A percentile compares a stretch with the other conserved stretches of the same genome.
phyloP scores from a whole-genome alignment of 2,329 filamentous ascomycete genomes.

The Xylariaceae sp. region DNA sequence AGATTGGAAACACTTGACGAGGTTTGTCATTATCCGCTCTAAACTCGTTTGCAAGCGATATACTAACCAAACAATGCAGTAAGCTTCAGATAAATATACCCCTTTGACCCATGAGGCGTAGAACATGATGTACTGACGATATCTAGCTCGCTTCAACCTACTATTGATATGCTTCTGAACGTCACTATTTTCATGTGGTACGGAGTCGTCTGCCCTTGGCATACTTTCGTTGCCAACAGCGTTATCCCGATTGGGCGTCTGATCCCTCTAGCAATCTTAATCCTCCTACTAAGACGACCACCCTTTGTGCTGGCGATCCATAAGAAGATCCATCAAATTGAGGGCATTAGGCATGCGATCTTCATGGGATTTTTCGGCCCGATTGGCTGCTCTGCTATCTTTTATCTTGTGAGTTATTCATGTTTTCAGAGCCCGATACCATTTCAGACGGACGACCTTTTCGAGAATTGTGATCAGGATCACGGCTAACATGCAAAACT shows the following conservation, averaged over 20 bases:
- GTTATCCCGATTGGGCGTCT: constrained; percentile 73
- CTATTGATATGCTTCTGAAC: constrained; percentile 92
- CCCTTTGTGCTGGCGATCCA: constrained; percentile 73
- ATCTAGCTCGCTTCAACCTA: constrained; percentile 72
- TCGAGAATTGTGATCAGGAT: neutral
- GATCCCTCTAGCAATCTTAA: constrained; percentile 67
- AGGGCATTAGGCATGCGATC: constrained; percentile 66
- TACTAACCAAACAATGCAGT: constrained; percentile 21
- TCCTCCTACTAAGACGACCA: constrained; percentile 72
- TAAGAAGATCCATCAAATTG: constrained; percentile 74
- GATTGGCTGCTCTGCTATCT: constrained; percentile 85
- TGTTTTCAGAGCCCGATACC: no score
- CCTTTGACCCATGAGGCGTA: neutral
- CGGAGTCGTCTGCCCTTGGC: constrained; percentile 81
- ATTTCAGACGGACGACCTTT: neutral
- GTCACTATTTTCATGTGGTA: constrained; percentile 88
- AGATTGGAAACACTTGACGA: constrained; percentile 84
- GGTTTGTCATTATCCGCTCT: constrained; percentile 20
- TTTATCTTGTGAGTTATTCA: constrained; percentile 57
- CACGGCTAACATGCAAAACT: neutral
- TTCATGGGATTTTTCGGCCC: constrained; percentile 94
- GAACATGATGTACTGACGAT: constrained; percentile 12
- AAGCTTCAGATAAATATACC: constrained; percentile 14
- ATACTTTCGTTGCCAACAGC: constrained; percentile 59
- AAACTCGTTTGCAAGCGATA: neutral